These are phyloP conservation scores for Colletotrichum graminicola DNA, from an alignment of 2,329 filamentous ascomycete genomes.

Conservation along the genomic window DNA sequence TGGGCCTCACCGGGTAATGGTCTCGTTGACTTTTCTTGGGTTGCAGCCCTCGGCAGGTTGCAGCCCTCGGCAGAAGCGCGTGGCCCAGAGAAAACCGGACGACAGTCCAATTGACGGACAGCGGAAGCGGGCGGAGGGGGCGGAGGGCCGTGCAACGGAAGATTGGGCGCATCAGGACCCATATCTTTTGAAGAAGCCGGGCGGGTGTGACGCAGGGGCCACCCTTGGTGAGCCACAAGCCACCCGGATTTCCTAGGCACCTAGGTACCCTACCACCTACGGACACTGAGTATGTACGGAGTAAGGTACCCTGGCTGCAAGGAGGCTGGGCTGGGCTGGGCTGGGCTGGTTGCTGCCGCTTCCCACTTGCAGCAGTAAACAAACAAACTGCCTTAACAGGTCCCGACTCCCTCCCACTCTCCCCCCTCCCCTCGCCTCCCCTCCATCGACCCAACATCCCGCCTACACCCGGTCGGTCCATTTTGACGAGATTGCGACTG, in stretches of 20 bases:
- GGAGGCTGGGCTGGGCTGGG: conserved; percentile 37
- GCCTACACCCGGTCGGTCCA: conserved; percentile 42
- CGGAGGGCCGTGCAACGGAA: conserved; percentile 39
- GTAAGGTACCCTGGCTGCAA: conserved; percentile 35
- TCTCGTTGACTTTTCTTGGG: conserved; percentile 22
- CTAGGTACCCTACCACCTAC: no score
- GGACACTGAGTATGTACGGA: no score
- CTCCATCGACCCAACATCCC: conserved; percentile 44
- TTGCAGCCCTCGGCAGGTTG: conserved; percentile 13
- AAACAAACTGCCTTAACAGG: conserved; percentile 54
- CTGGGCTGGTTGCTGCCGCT: conserved; percentile 31
- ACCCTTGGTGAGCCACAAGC: conserved; percentile 34
- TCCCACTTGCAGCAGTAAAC: conserved; percentile 48
- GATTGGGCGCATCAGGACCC: conserved; percentile 12
- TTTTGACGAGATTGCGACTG: conserved; percentile 40
- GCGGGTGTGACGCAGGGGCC: conserved; percentile 37
- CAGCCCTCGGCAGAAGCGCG: conserved; percentile 26
- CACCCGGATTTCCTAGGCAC: conserved; percentile 30
- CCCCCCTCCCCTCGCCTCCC: conserved; percentile 40
- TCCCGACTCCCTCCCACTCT: conserved; percentile 34
- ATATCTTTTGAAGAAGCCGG: conserved; percentile 27
- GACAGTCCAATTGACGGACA: conserved; percentile 35
- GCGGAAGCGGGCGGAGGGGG: conserved; percentile 29
- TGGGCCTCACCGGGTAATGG: conserved; percentile 32
- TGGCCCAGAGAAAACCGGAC: conserved; percentile 30